These are phyloP conservation scores for Fagus crenata DNA, from an alignment of 306 rosid species.

Conservation along the genomic window DNA sequence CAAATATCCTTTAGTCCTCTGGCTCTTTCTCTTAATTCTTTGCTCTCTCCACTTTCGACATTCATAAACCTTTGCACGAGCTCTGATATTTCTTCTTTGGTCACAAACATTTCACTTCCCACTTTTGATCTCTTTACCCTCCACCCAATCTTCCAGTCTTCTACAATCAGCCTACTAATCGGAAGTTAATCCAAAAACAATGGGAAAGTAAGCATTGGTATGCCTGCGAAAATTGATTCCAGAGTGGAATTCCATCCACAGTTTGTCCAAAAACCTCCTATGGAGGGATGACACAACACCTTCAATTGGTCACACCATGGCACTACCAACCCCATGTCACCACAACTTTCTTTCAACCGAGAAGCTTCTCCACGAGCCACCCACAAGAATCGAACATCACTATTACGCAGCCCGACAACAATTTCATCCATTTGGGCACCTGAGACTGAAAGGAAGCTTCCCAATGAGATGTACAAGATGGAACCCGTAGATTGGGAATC, in stretches of 20 bases:
- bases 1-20: conserved; percentile 36
- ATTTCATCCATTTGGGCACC: conserved; percentile 50
- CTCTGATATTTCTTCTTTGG: conserved; percentile 33
- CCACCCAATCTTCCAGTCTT: conserved; percentile 53
- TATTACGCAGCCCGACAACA: conserved; percentile 35
- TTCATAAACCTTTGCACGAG: conserved; percentile 36
- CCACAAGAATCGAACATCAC: conserved; percentile 41
- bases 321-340: conserved; percentile 45
- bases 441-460: conserved; percentile 53
- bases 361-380: conserved; percentile 48
- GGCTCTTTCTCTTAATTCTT: conserved; percentile 37
- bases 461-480: conserved; percentile 59
- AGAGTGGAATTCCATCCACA: conserved; percentile 64
- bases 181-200: conserved; percentile 51
- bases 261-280: conserved; percentile 58
- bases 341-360: conserved; percentile 38
- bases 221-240: conserved; percentile 47
- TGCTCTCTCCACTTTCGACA: conserved; percentile 33
- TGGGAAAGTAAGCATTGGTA: conserved; percentile 49
- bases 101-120: conserved; percentile 14
- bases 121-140: conserved; percentile 22
- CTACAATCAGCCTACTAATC: conserved; percentile 41
- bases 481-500: conserved; percentile 46
- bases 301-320: conserved; percentile 63
- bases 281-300: conserved; percentile 47